Evolutionary conservation across 2,329 filamentous ascomycete genomes (phyloP), one percentile per base, ranked within the genome.

Genomic region (Aureobasidium sp.): DNA sequence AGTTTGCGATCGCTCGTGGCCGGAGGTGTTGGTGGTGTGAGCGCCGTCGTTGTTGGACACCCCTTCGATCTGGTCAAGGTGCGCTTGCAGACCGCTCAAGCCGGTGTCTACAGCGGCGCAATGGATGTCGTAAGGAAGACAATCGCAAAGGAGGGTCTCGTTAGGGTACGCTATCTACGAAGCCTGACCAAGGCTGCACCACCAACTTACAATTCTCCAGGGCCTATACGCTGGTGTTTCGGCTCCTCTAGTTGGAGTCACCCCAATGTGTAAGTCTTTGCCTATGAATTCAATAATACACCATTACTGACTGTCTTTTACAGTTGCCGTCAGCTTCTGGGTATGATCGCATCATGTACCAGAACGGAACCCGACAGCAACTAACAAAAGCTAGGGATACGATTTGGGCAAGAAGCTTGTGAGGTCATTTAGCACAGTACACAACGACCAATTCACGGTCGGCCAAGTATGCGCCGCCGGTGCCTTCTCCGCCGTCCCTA

Each of bases 41-140:
- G 90, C 79, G 93, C 94, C 62, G 94, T 99, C 61, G 75, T 99
- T 45, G 92, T 97, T 20, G 78, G 94, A 62, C 94, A 99, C 76
- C 94, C 94, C 11, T 99, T 99, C 74, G 94, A 99, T 75, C 82
- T 99, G 69, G 93, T 97, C 75, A 99, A 99, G 79, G 94, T 99
- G 67, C 89, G 94, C 63, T 80, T 99, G 75, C 94, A 99, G 81
- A 99, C 94, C 2, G 91, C 94, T 39, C 92, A 97, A 77, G 88
- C 87, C 76, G 94, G 94, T 53, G 89, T 96, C 39, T 99, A 99
- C 78, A 88, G 81, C 39, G 87, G 89, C 49, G 94, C 94, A 15
- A 82, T 97, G 70, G 94, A 99, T 77, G 93, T 97, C 1, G 91
- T 97, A 66, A 82, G 84, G 75, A 96, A 89, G 80, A 93, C 90